Base-by-base conservation (phyloP, 1,284 basidiomycete genomes). In the Chiua sp. region DNA sequence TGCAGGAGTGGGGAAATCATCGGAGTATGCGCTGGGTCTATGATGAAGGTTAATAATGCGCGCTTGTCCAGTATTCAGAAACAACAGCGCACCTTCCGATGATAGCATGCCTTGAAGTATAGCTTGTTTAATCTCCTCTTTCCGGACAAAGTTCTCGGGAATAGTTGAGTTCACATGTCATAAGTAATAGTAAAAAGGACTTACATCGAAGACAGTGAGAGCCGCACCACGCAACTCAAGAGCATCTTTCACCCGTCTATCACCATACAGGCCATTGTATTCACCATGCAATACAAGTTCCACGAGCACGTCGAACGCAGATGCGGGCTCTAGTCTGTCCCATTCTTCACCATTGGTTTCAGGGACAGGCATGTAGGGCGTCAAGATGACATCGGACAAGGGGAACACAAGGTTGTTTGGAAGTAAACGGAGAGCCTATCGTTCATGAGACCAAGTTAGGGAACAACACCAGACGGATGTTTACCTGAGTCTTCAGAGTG, bases 301-400 rank as follows among this genome's bases (percentile, higher is more conserved):
- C 0, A 92, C 83, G 6, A 92, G 79, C 1, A 81, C 87, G 68
- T 93, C 91, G n/a, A 93, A 78, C 1, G 88, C 87, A n/a, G 88
- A 86, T 3, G 88, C 83, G 7, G 87, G 81, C 64, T 93, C 91
- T 30, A 93, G 73, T 32, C 91, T 82, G 72, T 93, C 91, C 91
- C 91, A 93, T 72, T 93, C 91, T 75, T 93, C 92, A n/a, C 90
- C 91, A 63, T 91, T 90, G 2, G 90, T 88, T 63, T 91, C 91
- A 8, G 91, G 90, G 20, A 93, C 91, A 37, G 91, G 91, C 72
- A 92, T 84, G 64, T 93, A 93, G 12, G 91, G 90, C 5, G 90
- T 92, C 46, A 92, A 68, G 28, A 81, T 77, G 48, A 91, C 77
- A 59, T 86, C 83, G 15, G 87, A 83, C 18, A 91, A 77, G 5